Percentiles rank a stretch among this genome's conserved stretches.
Evolutionary conservation across 2,329 filamentous ascomycete species (phyloP).

Genomic region (Sporothrix variecibatus): DNA sequence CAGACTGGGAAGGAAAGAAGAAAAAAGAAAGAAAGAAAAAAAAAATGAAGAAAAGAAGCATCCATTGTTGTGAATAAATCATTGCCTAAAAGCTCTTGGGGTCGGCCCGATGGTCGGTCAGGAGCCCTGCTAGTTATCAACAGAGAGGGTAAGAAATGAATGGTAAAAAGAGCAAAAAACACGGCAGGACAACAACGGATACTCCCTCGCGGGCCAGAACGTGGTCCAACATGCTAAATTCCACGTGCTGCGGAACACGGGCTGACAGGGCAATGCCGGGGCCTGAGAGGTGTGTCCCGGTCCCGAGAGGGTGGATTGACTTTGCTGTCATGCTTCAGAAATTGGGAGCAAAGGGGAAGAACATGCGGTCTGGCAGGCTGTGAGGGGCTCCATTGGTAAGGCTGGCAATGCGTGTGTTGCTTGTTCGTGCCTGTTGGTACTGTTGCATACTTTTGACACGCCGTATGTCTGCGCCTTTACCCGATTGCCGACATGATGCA

Average conservation of each 20-base stretch:
- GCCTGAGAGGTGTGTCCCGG: neutral
- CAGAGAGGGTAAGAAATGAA: neutral
- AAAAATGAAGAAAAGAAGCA: no score
- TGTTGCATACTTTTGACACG: neutral
- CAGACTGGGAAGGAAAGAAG: neutral
- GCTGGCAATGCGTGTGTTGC: neutral
- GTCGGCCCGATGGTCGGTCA: neutral
- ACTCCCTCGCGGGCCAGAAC: neutral
- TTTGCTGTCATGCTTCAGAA: neutral
- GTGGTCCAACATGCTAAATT: neutral
- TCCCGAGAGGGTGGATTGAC: neutral
- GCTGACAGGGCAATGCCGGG: neutral
- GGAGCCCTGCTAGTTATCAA: no score
- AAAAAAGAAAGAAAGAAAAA: no score
- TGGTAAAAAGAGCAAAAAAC: neutral
- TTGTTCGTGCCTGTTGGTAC: neutral
- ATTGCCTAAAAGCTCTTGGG: neutral
- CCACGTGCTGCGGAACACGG: conserved; percentile 11
- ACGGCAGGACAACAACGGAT: neutral
- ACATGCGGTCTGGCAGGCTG: neutral
- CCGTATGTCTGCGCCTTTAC: neutral
- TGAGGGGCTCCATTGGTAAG: neutral
- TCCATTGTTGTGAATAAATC: neutral
- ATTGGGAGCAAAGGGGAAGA: neutral
- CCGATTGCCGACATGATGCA: neutral